Percentiles rank a stretch among this genome's conserved stretches.
Evolutionary conservation across 2,329 filamentous ascomycete genomes (phyloP).

Genomic region (Pseudopithomyces chartarum): DNA sequence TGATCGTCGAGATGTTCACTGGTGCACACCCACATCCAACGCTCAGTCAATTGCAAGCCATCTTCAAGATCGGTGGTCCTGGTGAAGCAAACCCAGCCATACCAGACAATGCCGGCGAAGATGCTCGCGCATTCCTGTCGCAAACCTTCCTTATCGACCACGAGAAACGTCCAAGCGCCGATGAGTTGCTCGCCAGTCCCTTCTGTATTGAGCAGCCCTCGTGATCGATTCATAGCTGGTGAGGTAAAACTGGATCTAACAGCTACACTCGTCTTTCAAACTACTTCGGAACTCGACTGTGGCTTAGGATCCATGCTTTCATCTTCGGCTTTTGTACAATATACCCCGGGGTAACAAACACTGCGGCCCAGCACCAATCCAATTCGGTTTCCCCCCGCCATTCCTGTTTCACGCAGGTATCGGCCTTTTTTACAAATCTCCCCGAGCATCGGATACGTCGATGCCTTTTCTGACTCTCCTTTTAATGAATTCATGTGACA

Average conservation of each 20-base stretch:
- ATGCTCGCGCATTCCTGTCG: conserved; percentile 80
- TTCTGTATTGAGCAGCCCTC: conserved; percentile 73
- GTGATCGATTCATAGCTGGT: conserved; percentile 12
- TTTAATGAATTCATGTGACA: conserved; percentile 14
- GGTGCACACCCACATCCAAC: conserved; percentile 95
- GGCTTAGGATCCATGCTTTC: too few species aligned
- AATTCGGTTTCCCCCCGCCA: neutral
- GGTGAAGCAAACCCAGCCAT: conserved; percentile 85
- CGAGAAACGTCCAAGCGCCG: conserved; percentile 86
- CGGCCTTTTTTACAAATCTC: neutral
- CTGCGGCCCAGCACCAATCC: neutral
- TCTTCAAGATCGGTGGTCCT: conserved; percentile 92
- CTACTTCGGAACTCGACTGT: neutral
- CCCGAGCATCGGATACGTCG: neutral
- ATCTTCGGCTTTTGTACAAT: neutral
- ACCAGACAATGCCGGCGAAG: conserved; percentile 82
- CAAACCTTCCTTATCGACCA: conserved; percentile 97
- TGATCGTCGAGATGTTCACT: conserved; percentile 99
- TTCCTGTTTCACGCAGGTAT: too few species aligned
- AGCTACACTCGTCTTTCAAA: too few species aligned
- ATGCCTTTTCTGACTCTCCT: neutral
- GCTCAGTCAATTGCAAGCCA: conserved; percentile 94
- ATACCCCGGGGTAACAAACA: conserved; percentile 2
- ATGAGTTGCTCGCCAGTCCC: conserved; percentile 82
- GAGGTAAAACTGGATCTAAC: too few species aligned